A percentile compares a stretch with the other conserved stretches of the same genome.
Evolutionary conservation across 2,329 filamentous ascomycete species (phyloP).

Genomic region (Xylariomycetidae sp.): DNA sequence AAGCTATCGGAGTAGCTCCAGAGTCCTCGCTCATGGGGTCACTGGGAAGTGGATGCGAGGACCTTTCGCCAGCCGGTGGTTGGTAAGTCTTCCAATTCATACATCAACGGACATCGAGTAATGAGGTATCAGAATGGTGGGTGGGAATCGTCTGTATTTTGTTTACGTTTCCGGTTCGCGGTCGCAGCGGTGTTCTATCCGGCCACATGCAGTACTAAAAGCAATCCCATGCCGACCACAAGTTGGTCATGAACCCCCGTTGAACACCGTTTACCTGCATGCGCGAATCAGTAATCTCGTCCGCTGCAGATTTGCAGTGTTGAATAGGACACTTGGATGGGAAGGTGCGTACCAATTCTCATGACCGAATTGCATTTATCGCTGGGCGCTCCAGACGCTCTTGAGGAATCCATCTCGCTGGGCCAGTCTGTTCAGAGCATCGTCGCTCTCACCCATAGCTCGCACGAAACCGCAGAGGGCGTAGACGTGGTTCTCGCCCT

Average conservation of each 20-base stretch:
- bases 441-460: conserved; percentile 96
- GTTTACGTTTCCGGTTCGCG: conserved; percentile 13
- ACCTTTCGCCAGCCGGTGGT: conserved; percentile 51
- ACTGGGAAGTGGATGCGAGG: conserved; percentile 40
- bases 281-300: not conserved
- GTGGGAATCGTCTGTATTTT: conserved; percentile 21
- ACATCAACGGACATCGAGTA: too few species aligned
- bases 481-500: conserved; percentile 96
- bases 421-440: conserved; percentile 89
- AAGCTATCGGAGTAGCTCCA: conserved; percentile 54
- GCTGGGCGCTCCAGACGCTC: conserved; percentile 83
- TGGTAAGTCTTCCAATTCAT: conserved; percentile 14
- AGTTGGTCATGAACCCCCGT: conserved; percentile 22
- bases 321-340: too few species aligned
- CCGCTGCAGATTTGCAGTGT: too few species aligned
- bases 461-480: conserved; percentile 97
- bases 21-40: conserved; percentile 46
- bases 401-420: conserved; percentile 97
- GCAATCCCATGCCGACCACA: conserved; percentile 24
- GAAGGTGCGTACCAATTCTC: conserved; percentile 14
- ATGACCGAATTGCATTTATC: conserved; percentile 38
- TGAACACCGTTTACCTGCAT: conserved; percentile 20
- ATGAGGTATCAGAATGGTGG: conserved; percentile 9
- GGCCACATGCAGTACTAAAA: conserved; percentile 27
- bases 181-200: conserved; percentile 21